Evolutionary conservation across 192 early-diverging fungal species (phyloP), one percentile per base, ranked within the genome.

Genomic region (Gigaspora rosea): DNA sequence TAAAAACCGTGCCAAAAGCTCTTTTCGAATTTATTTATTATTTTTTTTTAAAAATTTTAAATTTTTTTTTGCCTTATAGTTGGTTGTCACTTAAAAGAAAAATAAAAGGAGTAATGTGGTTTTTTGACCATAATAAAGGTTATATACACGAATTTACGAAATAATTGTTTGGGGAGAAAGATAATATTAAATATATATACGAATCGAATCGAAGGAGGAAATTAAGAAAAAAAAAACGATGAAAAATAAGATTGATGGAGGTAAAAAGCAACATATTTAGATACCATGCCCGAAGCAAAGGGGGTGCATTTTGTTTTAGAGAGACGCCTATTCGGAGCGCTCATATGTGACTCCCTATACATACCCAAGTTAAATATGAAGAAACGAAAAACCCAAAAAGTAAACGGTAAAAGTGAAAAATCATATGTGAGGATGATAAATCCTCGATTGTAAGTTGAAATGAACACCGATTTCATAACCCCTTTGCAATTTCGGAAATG

Each of bases 1-100:
- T 65, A 65, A 65, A 65, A 65, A 65, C 63, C 63, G 16, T 41
- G 27, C 63, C 63, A 33, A 65, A 65, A 65, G 33, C 32, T 36
- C 33, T 16, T 65, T 65, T 65, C 33, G 22, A 35, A 36, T 65
- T 36, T 36, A 65, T 65, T 65, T 32, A 32, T 20, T 36, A 32
- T 12, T 36, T 65, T 65, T 65, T 41, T 41, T 11, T 46, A 0
- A 13, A 5, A 13, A 52, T 52, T 13, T 13, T 13, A 52, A 52
- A 9, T 5, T 52, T 52, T 52, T 65, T 65, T 65, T 65, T 20
- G 13, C 35, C 63, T 65, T 65, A 65, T 65, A 16, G 63, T 52
- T 52, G 32, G 8, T 65, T 10, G 13, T 16, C 35, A 65, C 63
- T 65, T 65, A 65, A 65, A 65, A 41, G 6, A 64, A 64, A 63